Conservation (phyloP, 75 land plant genomes). For the Pinus albicaulis region DNA sequence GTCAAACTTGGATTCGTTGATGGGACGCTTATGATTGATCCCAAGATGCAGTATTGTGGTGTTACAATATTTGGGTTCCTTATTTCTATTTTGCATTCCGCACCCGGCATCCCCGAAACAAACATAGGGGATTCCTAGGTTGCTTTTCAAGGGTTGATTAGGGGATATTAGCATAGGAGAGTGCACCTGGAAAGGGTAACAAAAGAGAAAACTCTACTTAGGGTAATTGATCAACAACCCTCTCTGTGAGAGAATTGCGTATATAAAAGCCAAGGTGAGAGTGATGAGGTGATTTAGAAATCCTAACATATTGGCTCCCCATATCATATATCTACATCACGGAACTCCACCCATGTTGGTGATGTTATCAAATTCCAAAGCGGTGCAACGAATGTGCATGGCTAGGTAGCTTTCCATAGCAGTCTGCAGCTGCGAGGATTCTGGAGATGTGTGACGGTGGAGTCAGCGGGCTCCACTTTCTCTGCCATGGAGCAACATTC, state of each 20-base stretch:
- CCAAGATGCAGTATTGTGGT: no score
- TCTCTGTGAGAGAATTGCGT: no score
- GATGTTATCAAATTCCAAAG: background rate
- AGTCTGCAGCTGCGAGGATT: background rate
- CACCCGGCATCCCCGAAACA: background rate
- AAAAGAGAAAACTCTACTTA: constrained; percentile 7
- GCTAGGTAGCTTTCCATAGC: background rate
- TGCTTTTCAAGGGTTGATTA: constrained; percentile 14
- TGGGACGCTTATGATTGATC: constrained; percentile 14
- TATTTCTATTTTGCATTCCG: background rate
- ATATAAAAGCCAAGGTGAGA: constrained; percentile 14
- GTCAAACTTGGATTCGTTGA: background rate
- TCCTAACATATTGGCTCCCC: constrained; percentile 11
- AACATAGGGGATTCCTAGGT: background rate
- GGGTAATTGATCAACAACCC: constrained; percentile 15
- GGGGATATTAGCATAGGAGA: constrained; percentile 16
- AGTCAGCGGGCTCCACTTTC: background rate
- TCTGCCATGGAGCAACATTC: no score
- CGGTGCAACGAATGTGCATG: constrained; percentile 3
- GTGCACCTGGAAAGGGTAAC: constrained; percentile 18
- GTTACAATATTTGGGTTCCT: no score
- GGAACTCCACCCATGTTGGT: background rate
- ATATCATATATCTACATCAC: constrained; percentile 20
- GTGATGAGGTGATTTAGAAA: constrained; percentile 15
- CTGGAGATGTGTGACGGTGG: background rate